These are phyloP conservation scores for Alectoria sarmentosa DNA, from an alignment of 495 filamentous ascomycete species.

Conservation along the genomic window DNA sequence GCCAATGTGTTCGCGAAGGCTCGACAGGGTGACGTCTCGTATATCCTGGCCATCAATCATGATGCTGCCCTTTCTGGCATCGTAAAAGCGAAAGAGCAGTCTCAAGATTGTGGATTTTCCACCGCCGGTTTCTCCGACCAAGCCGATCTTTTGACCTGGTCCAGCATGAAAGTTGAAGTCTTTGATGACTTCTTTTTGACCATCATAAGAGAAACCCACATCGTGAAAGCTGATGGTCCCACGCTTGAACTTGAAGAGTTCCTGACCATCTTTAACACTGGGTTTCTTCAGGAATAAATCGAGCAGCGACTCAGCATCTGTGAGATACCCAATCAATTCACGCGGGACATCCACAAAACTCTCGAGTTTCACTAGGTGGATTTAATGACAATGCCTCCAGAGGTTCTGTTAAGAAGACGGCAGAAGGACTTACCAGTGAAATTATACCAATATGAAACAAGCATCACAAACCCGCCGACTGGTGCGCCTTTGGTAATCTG, in stretches of 20 bases:
- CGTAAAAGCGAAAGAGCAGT: constrained; percentile 49
- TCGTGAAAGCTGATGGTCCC: constrained; percentile 44
- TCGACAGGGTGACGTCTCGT: constrained; percentile 43
- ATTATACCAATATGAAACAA: constrained; percentile 64
- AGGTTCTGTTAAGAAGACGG: neutral
- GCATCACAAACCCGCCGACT: constrained; percentile 63
- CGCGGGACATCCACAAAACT: constrained; percentile 40
- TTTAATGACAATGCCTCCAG: neutral
- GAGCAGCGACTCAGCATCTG: constrained; percentile 66
- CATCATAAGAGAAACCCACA: constrained; percentile 45
- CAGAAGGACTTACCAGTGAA: constrained; percentile 28
- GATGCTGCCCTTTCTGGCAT: constrained; percentile 39
- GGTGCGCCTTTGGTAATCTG: constrained; percentile 53
- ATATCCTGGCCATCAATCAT: constrained; percentile 49
- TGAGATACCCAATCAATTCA: constrained; percentile 52
- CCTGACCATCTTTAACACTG: constrained; percentile 51
- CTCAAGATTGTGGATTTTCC: constrained; percentile 54
- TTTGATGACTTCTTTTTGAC: constrained; percentile 44
- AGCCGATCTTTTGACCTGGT: constrained; percentile 48
- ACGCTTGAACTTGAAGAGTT: constrained; percentile 46
- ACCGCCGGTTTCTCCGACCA: constrained; percentile 57
- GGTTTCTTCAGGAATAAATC: constrained; percentile 63
- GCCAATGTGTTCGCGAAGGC: constrained; percentile 48
- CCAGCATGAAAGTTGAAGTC: constrained; percentile 43
- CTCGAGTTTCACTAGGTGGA: constrained; percentile 11